phyloP scores from a whole-genome alignment of 2,329 filamentous ascomycete species.

The Colletotrichum lindemuthianum region DNA sequence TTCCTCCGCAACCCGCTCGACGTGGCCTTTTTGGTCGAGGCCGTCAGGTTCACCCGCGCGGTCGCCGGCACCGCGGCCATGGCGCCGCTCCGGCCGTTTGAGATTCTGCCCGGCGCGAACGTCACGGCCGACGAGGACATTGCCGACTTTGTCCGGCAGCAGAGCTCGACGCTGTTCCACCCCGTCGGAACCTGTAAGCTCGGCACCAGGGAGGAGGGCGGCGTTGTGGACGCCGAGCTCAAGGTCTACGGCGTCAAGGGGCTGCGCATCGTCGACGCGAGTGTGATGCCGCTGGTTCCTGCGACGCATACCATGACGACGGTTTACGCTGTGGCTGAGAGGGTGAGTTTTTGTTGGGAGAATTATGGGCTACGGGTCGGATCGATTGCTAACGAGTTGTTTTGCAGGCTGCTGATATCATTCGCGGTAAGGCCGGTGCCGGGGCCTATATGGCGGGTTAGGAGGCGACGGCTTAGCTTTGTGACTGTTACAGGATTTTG shows the following conservation, averaged over 20 bases:
- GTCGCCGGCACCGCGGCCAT: slow-evolving; percentile 37
- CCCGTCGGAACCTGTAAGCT: slow-evolving; percentile 50
- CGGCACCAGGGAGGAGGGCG: slow-evolving; percentile 43
- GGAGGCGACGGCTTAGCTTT: too few species aligned
- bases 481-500: too few species aligned
- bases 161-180: slow-evolving; percentile 42
- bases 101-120: slow-evolving; percentile 30
- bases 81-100: slow-evolving; percentile 16
- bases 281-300: slow-evolving; percentile 43
- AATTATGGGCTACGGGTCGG: too few species aligned
- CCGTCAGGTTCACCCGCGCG: slow-evolving; percentile 47
- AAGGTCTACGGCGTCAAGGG: slow-evolving; percentile 44
- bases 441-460: not conserved
- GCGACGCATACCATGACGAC: slow-evolving; percentile 47
- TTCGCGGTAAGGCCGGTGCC: slow-evolving; percentile 4
- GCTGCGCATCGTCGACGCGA: slow-evolving; percentile 44
- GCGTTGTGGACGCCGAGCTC: slow-evolving; percentile 45
- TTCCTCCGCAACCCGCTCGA: slow-evolving; percentile 51
- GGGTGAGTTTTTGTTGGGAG: slow-evolving; percentile 28
- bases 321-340: slow-evolving; percentile 50
- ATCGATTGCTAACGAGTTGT: not conserved
- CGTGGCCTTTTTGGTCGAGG: slow-evolving; percentile 42
- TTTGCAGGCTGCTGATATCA: slow-evolving; percentile 24
- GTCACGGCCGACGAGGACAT: slow-evolving; percentile 29
- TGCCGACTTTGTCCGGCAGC: slow-evolving; percentile 25